Base-by-base conservation (phyloP, 345 rosid species). In the Psidium guajava region DNA sequence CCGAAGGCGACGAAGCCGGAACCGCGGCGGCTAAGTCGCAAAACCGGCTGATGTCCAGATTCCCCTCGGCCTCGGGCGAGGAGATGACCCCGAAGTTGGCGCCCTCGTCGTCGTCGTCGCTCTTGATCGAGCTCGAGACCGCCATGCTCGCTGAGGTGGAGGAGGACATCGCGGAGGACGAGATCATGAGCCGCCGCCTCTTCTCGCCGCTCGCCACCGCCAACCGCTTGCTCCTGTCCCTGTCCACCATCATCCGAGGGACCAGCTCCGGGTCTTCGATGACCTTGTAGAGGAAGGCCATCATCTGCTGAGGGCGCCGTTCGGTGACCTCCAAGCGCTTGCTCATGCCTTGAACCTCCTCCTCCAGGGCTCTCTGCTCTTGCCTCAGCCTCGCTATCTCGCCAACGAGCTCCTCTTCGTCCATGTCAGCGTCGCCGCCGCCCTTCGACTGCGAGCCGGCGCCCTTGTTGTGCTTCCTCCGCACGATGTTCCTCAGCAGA, bases 261-360 rank as follows among this genome's bases (percentile, higher is more conserved):
- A 96, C 91, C 27, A 94, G 88, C 54, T 94, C 95, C 6, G 99
- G 98, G 83, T 97, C 98, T 50, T 97, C 98, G 1, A 91, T 94
- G 20, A 95, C 94, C 81, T 94, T 91, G 90, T 86, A 89, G 11
- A 97, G 94, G 85, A 97, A 95, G 25, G 96, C 91, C 97, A 97
- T 94, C 99, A 95, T 94, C 89, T 97, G 98, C 73, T 94, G 93
- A 3, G 99, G 99, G 47, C 99, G 92, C 77, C 95, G 88, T 89
- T 97, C 99, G 4, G 98, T 92, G 5, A 94, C 94, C 85, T 94
- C 98, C 20, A 97, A 85, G 8, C 99, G 87, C 84, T 88, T 89
- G 86, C 86, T 93, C 97, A 97, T 94, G 85, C 94, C 93, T 49
- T 86, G 88, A 13, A 95, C 88, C 90, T 93, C 98, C 50, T 87